Percentiles rank a stretch among this genome's conserved stretches.
Evolutionary conservation across 371 early-diverging fungal genomes (phyloP).

Genomic region (Polyrhizophydium stewartii): DNA sequence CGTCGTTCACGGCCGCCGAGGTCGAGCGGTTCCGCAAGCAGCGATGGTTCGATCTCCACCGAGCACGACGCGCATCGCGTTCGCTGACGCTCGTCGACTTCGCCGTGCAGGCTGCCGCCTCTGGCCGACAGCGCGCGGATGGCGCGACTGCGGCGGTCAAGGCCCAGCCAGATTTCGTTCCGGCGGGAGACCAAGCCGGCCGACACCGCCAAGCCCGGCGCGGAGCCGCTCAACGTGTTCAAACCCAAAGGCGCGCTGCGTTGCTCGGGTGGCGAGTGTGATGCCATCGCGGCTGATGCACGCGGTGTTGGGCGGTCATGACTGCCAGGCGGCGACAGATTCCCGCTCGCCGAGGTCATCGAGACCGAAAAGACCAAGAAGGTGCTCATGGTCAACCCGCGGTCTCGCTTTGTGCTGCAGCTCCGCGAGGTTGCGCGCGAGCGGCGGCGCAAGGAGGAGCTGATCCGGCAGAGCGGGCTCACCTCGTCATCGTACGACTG

Average conservation of each 20-base stretch:
- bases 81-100: background rate
- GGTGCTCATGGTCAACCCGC: background rate
- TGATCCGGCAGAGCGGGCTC: background rate
- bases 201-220: background rate
- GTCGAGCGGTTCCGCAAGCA: constrained; percentile 1
- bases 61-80: background rate
- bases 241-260: background rate
- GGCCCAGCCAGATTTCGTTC: background rate
- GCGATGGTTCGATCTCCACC: background rate
- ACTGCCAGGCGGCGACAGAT: background rate
- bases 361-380: background rate
- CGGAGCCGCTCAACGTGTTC: too few species aligned
- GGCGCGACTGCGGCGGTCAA: background rate
- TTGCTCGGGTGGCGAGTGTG: background rate
- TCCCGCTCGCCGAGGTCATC: background rate
- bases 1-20: background rate
- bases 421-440: background rate
- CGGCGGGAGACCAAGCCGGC: background rate
- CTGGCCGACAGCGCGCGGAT: background rate
- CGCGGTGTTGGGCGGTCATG: background rate
- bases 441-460: background rate
- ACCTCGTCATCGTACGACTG: background rate
- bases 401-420: background rate
- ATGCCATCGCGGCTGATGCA: background rate
- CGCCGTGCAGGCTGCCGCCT: background rate